phyloP scores from a whole-genome alignment of 352 stramenopile species.

The Hyphochytrium catenoides region DNA sequence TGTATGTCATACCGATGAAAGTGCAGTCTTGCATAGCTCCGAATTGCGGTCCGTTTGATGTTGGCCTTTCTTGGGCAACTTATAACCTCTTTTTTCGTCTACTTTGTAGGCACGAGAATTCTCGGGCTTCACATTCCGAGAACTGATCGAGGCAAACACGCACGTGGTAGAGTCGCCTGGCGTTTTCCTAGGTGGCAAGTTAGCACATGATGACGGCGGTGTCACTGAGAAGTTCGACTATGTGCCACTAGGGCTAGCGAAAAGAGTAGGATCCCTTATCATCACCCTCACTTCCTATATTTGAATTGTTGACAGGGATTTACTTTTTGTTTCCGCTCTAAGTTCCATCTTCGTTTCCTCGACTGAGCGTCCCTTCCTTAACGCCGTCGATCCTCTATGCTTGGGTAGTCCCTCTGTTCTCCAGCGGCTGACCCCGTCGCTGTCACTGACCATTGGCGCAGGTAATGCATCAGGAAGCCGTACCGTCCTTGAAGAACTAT shows the following conservation, averaged over 20 bases:
- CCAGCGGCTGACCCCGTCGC: conserved; percentile 3
- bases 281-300: conserved; percentile 19
- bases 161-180: too few species aligned
- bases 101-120: conserved; percentile 20
- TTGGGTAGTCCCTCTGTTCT: conserved; percentile 22
- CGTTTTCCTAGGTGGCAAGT: too few species aligned
- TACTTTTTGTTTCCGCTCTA: too few species aligned
- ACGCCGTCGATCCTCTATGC: conserved; percentile 28
- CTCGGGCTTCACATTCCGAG: too few species aligned
- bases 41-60: not conserved
- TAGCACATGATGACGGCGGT: conserved; percentile 10
- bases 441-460: not conserved
- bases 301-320: conserved; percentile 24
- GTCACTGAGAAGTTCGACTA: not conserved
- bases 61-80: conserved; percentile 8
- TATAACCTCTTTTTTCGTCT: conserved; percentile 20
- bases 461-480: not conserved
- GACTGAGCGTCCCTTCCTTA: conserved; percentile 39
- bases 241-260: conserved; percentile 15
- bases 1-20: too few species aligned
- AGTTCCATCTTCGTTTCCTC: conserved; percentile 16
- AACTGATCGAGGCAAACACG: too few species aligned
- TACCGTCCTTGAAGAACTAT: conserved; percentile 16
- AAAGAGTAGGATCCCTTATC: conserved; percentile 2
- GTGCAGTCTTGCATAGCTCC: too few species aligned